Evolutionary conservation across 306 rosid species (phyloP), one percentile per base, ranked within the genome.

Genomic region (Acacia acuminata): DNA sequence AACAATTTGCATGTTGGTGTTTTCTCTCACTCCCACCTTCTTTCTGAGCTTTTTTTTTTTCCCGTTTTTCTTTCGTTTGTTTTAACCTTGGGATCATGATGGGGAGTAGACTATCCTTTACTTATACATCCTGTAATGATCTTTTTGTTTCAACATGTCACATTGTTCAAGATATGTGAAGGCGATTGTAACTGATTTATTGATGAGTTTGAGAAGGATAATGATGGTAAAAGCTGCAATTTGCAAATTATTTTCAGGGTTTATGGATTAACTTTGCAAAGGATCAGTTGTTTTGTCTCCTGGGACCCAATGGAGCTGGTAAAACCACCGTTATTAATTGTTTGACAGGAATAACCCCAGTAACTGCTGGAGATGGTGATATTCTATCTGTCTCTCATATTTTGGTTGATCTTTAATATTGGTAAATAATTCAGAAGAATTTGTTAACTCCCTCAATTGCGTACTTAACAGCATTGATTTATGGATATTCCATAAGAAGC

Each of bases 291-390:
- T 92, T 90, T 87, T 95, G 99, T 88, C 92, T 95, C 43, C 91
- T 95, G 71, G 99, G 99, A 77, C 94, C 99, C 42, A 93, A 91
- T 22, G 98, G 99, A 68, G 99, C 99, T 34, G 99, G 99, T 68
- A 95, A 95, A 86, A 93, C 99, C 48, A 90, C 99, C 15, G 72
- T 83, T 68, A 95, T 93, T 82, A 92, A 66, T 80, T 95, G 99
- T 88, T 87, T 95, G 93, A 92, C 96, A 10, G 99, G 98, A 83
- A 90, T 89, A 75, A 83, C 96, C 80, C 97, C 98, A 22, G 86
- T 88, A 79, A 90, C 99, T 66, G 86, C 84, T 32, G 99, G 99
- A 87, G 93, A 95, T 81, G 97, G 99, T 95, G 86, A 85, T 58
- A 32, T 79, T 74, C 20, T 56, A 6, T 56, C 8, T 56, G 10